A percentile compares a stretch with the other conserved stretches of the same genome.
Conservation (phyloP, 345 rosid genomes). For the Anacardium occidentale region DNA sequence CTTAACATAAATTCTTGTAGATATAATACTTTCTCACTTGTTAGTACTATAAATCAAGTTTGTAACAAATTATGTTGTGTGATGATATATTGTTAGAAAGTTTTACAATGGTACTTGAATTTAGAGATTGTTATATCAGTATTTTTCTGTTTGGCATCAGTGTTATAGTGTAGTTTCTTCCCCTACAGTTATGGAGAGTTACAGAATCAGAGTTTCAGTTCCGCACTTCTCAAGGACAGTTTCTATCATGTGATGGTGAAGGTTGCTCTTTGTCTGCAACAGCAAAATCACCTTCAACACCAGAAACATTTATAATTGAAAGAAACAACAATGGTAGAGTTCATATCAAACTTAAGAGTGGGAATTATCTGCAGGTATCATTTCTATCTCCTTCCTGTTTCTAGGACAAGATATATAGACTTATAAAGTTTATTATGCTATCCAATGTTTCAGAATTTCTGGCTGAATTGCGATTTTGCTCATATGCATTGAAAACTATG, state of each 20-base stretch:
- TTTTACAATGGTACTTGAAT: neutral
- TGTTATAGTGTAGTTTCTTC: neutral
- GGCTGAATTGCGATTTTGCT: neutral
- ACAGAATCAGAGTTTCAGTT: slow-evolving; percentile 54
- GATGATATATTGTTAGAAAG: neutral
- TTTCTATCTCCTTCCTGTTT: neutral
- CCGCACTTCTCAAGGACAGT: slow-evolving; percentile 54
- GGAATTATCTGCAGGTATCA: slow-evolving; percentile 61
- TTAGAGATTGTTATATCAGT: neutral
- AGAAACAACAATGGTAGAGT: slow-evolving; percentile 43
- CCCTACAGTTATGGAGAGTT: slow-evolving; percentile 65
- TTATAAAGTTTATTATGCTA: slow-evolving; percentile 3
- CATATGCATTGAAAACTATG: neutral
- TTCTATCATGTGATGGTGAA: slow-evolving; percentile 56
- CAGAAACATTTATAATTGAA: slow-evolving; percentile 52
- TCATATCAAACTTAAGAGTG: slow-evolving; percentile 51
- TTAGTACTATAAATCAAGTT: neutral
- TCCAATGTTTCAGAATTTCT: slow-evolving; percentile 1
- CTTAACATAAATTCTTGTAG: neutral
- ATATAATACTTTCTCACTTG: neutral
- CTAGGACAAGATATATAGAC: neutral
- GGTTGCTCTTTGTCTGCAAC: slow-evolving; percentile 57
- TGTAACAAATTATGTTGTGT: neutral
- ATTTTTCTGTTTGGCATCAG: neutral
- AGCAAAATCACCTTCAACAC: slow-evolving; percentile 41